phyloP scores from a whole-genome alignment of 306 rosid species.

The Comarum palustre region DNA sequence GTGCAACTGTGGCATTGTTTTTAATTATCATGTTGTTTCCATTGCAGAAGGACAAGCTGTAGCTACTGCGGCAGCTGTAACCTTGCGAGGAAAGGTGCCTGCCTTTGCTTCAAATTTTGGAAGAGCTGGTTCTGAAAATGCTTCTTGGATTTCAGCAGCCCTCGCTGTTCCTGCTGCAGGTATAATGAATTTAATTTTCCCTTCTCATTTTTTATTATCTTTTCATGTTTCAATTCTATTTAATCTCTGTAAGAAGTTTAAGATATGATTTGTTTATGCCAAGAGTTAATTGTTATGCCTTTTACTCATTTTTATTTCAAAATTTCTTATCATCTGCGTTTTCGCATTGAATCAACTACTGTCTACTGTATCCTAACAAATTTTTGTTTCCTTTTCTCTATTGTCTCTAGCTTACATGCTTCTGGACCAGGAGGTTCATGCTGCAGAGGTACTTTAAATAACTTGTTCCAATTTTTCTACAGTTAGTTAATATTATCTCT shows the following conservation, averaged over 20 bases:
- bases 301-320: not conserved
- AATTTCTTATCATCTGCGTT: not conserved
- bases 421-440: constrained; percentile 89
- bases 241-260: not conserved
- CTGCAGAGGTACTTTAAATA: constrained; percentile 66
- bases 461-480: not conserved
- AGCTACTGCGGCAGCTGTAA: constrained; percentile 61
- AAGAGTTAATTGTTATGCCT: not conserved
- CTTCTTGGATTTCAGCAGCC: constrained; percentile 71
- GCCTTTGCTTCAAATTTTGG: constrained; percentile 42
- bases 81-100: constrained; percentile 41
- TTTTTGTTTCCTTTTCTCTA: constrained; percentile 14
- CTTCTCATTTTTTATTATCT: not conserved
- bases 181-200: constrained; percentile 14
- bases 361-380: not conserved
- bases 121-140: constrained; percentile 45
- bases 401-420: constrained; percentile 65
- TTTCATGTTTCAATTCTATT: not conserved
- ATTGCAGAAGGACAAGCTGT: constrained; percentile 65
- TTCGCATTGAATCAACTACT: not conserved
- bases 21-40: not conserved
- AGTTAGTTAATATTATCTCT: constrained; percentile 13
- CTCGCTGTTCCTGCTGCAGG: constrained; percentile 84
- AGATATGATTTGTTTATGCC: not conserved
- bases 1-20: not conserved